Conservation (phyloP, 2,329 filamentous ascomycete genomes). For the Exserohilum turcica region DNA sequence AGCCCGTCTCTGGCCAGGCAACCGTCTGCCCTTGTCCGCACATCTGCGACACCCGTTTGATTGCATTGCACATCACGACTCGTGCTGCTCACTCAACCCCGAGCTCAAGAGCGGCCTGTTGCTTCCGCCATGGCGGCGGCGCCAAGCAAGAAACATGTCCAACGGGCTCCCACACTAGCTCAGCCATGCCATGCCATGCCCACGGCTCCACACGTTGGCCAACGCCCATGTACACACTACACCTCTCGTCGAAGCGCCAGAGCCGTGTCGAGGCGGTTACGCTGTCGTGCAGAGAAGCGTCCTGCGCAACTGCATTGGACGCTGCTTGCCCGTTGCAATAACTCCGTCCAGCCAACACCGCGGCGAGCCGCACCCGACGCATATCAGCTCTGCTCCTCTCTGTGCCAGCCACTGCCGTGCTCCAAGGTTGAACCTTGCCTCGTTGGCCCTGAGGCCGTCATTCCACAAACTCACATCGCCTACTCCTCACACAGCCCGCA, state of each 20-base stretch:
- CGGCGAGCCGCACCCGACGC: no score
- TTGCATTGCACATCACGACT: constrained; percentile 20
- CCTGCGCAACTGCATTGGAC: not conserved
- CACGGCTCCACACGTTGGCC: constrained; percentile 10
- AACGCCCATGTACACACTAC: not conserved
- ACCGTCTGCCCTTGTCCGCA: not conserved
- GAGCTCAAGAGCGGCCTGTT: constrained; percentile 9
- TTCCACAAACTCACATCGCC: not conserved
- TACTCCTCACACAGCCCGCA: not conserved
- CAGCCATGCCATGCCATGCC: not conserved
- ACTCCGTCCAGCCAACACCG: not conserved
- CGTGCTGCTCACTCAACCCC: constrained; percentile 8
- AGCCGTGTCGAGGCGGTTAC: constrained; percentile 8
- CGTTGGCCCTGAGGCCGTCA: not conserved
- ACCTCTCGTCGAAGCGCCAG: constrained; percentile 11
- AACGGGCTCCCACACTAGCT: constrained; percentile 22
- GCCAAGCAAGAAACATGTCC: constrained; percentile 30
- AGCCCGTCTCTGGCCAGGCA: no score
- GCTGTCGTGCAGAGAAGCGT: not conserved
- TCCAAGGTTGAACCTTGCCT: not conserved
- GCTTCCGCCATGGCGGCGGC: constrained; percentile 18
- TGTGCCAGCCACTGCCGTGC: not conserved
- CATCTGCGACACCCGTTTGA: constrained; percentile 14
- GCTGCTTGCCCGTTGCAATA: not conserved
- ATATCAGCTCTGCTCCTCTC: not conserved